Base-by-base conservation (phyloP, 371 early-diverging fungal species). In the Smittium mucronatum region DNA sequence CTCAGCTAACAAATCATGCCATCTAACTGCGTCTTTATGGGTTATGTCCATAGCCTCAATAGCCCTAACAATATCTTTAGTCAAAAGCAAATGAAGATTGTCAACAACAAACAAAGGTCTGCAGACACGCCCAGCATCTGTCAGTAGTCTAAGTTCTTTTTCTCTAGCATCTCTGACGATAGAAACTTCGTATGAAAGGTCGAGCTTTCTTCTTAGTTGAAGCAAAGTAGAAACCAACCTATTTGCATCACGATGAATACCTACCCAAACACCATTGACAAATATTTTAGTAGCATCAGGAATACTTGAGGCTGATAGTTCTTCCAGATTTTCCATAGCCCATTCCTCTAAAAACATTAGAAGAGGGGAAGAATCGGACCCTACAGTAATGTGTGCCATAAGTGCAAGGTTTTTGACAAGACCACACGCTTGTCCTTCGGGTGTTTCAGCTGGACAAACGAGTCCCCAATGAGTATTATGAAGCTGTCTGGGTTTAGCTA, bases 341-440 rank as follows among this genome's bases (percentile, higher is more conserved):
- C 97, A 78, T 72, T 88, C 77, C 83, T 85, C 89, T 11, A 87
- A 85, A 59, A 94, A 81, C 36, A 83, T 81, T 67, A 83, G 75
- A 32, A 95, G 82, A 15, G 91, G 92, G 0, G 82, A 82, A 0
- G 91, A 83, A 57, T 88, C 76, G 0, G 87, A 85, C 33, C 97
- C 99, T 59, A 98, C 99, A 15, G 99, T 93, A 68, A 99, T 91
- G 74, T 95, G 90, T 0, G 99, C 88, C 99, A 99, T 97, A 57
- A 99, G 81, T 33, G 97, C 92, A 78, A 99, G 79, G 80, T 99
- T 99, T 86, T 99, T 99, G 74, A 99, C 99, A 26, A 99, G 87
- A 75, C 99, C 99, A 82, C 99, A 99, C 26, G 97, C 95, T 78
- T 99, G 97, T 64, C 99, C 99, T 86, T 99, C 99, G 29, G 99